Evolutionary conservation across 495 filamentous ascomycete genomes (phyloP), one percentile per base, ranked within the genome.

Genomic region (Hypoxylon lenormandii): DNA sequence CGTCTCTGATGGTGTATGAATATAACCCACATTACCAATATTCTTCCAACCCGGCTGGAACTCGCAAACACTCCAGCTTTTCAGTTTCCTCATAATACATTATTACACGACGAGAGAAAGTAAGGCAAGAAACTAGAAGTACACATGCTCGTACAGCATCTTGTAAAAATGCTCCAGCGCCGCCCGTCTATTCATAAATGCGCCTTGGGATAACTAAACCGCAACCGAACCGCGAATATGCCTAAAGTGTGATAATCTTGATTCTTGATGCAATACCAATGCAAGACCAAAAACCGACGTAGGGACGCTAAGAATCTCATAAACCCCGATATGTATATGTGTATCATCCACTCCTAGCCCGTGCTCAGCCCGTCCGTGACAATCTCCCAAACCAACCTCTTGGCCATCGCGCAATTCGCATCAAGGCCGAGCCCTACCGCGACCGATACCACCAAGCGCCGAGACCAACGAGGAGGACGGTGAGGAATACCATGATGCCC

Each of bases 401-500:
- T 26, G 51, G 42, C 51, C 23, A 37, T 26, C 45, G 10, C 13
- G 19, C n/a, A 37, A 70, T 16, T 52, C 28, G 21, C 15, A 47
- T 50, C 26, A 64, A 52, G 16, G 52, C 46, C 65, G 59, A 52
- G 23, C 8, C 40, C 63, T 76, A 76, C 28, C 47, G 38, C 23
- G 72, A 70, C 66, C 66, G 70, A 43, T 79, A 60, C 80, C 77
- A 82, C 80, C 81, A 84, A 36, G 68, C 64, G n/a, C 73, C 76
- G 16, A 80, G 54, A 3, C 72, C 68, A 18, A 82, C 12, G 13
- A 75, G 59, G 30, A 79, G 26, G 19, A 79, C 22, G n/a, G 78
- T 77, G n/a, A 66, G 68, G 26, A 84, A 60, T 13, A 80, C 51
- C 16, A 76, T 43, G 7, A 79, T 75, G n/a, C 78, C 78, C 46